These are phyloP conservation scores for Phytopythium aichiense DNA, from an alignment of 352 stramenopile genomes.

Conservation along the genomic window DNA sequence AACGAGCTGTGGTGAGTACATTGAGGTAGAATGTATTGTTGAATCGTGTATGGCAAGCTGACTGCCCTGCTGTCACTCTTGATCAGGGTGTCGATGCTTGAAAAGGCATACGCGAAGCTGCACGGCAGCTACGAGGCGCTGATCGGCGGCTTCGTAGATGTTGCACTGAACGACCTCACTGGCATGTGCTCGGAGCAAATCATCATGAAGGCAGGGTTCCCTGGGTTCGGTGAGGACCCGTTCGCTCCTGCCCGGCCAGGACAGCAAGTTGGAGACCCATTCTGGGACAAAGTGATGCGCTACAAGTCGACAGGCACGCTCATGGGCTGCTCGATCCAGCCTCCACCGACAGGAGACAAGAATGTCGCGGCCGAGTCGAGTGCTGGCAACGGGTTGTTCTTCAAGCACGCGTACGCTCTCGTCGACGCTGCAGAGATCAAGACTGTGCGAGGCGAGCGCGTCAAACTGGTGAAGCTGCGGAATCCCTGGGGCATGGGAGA, in stretches of 20 bases:
- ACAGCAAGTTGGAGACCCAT: constrained; percentile 52
- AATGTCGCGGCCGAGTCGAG: constrained; percentile 62
- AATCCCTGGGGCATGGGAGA: constrained; percentile 92
- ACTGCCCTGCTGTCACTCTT: background rate
- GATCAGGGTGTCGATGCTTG: constrained; percentile 77
- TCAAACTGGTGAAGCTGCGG: constrained; percentile 76
- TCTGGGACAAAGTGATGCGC: constrained; percentile 75
- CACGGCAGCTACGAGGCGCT: constrained; percentile 86
- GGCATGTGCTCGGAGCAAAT: constrained; percentile 88
- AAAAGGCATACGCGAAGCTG: constrained; percentile 93
- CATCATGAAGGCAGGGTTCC: constrained; percentile 79
- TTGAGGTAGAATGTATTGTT: background rate
- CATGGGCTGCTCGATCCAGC: constrained; percentile 92
- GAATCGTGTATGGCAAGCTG: background rate
- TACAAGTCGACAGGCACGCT: constrained; percentile 84
- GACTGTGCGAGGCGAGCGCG: constrained; percentile 37
- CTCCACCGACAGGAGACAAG: constrained; percentile 49
- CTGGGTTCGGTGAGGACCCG: constrained; percentile 70
- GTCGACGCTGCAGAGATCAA: constrained; percentile 75
- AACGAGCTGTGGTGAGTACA: constrained; percentile 81
- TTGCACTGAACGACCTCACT: constrained; percentile 87
- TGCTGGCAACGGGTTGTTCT: constrained; percentile 80
- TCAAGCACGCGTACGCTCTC: constrained; percentile 87
- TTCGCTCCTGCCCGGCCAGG: constrained; percentile 36
- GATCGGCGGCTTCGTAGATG: constrained; percentile 89